A percentile compares a stretch with the other conserved stretches of the same genome.
These are phyloP conservation scores for Cinnamomum micranthum DNA, from an alignment of 164 flowering plant genomes.

Conservation along the genomic window DNA sequence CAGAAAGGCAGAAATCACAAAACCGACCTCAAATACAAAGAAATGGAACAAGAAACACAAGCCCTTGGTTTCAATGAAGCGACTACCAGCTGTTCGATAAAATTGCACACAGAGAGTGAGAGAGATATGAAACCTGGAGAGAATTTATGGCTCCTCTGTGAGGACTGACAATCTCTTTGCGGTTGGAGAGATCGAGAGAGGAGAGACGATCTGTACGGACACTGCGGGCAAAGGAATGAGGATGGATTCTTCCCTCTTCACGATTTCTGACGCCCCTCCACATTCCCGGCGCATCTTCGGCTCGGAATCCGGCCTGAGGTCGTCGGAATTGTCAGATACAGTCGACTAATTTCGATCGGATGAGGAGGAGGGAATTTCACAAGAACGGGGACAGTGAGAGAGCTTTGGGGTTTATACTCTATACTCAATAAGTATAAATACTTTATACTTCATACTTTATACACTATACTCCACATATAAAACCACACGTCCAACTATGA, in stretches of 20 bases:
- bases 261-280: conserved; percentile 80
- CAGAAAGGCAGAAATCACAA: too few species aligned
- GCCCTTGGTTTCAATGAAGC: neutral
- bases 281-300: conserved; percentile 77
- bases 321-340: too few species aligned
- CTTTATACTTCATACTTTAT: too few species aligned
- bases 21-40: too few species aligned
- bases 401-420: too few species aligned
- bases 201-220: conserved; percentile 50
- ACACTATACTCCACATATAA: too few species aligned
- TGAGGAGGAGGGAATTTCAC: too few species aligned
- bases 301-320: conserved; percentile 7
- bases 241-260: conserved; percentile 68
- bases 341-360: too few species aligned
- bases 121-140: conserved; percentile 60
- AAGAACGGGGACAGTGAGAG: too few species aligned
- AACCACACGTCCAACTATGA: too few species aligned
- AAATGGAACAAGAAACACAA: too few species aligned
- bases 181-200: conserved; percentile 69
- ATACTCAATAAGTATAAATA: too few species aligned
- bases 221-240: conserved; percentile 54
- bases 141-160: conserved; percentile 82
- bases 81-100: neutral
- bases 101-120: neutral
- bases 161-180: conserved; percentile 76